These are phyloP conservation scores for Lipomyces chichibuensis DNA, from an alignment of 805 yeast genomes.

Conservation along the genomic window DNA sequence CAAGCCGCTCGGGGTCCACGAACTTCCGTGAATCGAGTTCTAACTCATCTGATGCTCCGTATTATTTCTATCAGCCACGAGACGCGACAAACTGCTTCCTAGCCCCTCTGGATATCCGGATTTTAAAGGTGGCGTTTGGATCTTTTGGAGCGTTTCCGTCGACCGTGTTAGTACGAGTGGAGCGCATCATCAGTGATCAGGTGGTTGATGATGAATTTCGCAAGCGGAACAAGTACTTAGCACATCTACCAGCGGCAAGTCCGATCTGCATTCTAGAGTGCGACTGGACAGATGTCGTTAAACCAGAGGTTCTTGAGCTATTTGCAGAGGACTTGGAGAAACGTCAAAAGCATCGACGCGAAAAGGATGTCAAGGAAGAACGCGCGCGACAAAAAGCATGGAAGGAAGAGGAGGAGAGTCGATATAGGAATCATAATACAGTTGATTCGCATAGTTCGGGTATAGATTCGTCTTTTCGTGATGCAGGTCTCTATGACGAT, in stretches of 20 bases:
- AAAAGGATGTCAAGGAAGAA: slow-evolving; percentile 62
- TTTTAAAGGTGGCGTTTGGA: slow-evolving; percentile 64
- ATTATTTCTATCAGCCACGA: slow-evolving; percentile 76
- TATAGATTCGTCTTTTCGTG: slow-evolving; percentile 4
- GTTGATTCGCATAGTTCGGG: slow-evolving; percentile 7
- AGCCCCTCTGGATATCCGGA: slow-evolving; percentile 77
- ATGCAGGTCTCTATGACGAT: neutral
- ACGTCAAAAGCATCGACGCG: slow-evolving; percentile 58
- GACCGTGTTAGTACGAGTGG: slow-evolving; percentile 61
- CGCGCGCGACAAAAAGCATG: slow-evolving; percentile 58
- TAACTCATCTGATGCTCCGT: slow-evolving; percentile 46
- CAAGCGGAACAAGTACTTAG: slow-evolving; percentile 69
- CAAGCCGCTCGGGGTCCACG: slow-evolving; percentile 16
- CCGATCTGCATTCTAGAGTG: slow-evolving; percentile 82
- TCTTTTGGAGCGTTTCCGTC: slow-evolving; percentile 71
- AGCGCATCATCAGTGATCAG: slow-evolving; percentile 68
- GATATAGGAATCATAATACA: slow-evolving; percentile 8
- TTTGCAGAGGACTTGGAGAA: slow-evolving; percentile 61
- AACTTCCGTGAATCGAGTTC: slow-evolving; percentile 1
- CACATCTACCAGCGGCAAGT: slow-evolving; percentile 84
- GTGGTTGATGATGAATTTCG: slow-evolving; percentile 63
- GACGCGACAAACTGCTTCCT: slow-evolving; percentile 70
- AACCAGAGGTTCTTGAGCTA: slow-evolving; percentile 50
- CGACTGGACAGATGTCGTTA: slow-evolving; percentile 64
- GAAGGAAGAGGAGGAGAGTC: slow-evolving; percentile 56